Evolutionary conservation across 208 protist genomes (phyloP).

Genomic region (Crithidia mellificae): DNA sequence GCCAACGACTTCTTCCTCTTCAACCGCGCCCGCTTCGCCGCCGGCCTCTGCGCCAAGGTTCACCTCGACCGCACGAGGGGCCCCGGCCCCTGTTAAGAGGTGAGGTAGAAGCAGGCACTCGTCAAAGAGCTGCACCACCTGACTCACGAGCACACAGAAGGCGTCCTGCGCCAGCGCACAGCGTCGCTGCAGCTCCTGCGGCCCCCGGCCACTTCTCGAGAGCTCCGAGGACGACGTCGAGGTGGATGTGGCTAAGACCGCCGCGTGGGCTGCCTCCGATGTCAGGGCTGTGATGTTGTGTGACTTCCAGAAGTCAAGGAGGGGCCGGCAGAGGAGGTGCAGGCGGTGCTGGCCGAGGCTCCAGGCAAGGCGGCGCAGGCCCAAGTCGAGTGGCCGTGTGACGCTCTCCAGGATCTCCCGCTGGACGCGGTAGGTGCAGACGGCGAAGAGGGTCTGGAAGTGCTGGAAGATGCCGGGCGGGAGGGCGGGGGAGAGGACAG

Average conservation of each 20-base stretch:
- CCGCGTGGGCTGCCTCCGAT: not conserved
- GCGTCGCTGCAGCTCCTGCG: not conserved
- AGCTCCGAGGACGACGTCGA: not conserved
- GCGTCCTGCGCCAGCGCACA: not conserved
- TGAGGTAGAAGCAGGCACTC: constrained; percentile 34
- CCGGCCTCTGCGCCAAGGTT: not conserved
- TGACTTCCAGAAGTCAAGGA: constrained; percentile 22
- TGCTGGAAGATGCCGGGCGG: constrained; percentile 14
- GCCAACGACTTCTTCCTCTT: not conserved
- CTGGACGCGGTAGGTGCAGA: constrained; percentile 20
- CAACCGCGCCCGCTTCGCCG: too few relatives aligned
- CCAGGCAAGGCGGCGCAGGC: constrained; percentile 20
- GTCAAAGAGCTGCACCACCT: constrained; percentile 22
- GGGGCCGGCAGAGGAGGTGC: constrained; percentile 21
- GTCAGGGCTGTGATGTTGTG: not conserved
- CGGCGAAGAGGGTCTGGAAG: constrained; percentile 12
- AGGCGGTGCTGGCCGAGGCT: constrained; percentile 28
- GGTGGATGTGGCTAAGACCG: not conserved
- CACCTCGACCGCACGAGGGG: not conserved
- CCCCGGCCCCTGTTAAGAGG: constrained; percentile 6
- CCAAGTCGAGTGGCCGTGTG: constrained; percentile 24
- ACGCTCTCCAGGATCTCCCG: constrained; percentile 21
- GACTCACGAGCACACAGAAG: constrained; percentile 1
- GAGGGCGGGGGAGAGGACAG: constrained; percentile 16
- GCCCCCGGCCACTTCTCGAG: not conserved